Base-by-base conservation (phyloP, 148 eudicot species). In the Camellia japonica region DNA sequence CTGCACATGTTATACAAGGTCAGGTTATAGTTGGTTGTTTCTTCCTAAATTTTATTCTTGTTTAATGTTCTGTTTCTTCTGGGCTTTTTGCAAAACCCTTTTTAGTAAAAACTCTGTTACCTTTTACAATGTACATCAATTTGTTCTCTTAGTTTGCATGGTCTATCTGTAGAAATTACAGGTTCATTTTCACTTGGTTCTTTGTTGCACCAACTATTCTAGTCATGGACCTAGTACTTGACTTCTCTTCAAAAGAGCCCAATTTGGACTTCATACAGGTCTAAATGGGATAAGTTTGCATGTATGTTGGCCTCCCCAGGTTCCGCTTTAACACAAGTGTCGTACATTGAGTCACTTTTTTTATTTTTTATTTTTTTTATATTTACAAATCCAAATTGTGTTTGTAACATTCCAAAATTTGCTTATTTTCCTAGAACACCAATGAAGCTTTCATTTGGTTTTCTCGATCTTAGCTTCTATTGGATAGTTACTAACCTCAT, bases 1-100 rank as follows among this genome's bases (percentile, higher is more conserved):
- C 84, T 49, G 83, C 85, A 74, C 12, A 49, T 41, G 69, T 73
- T 5, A 67, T 79, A 62, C 80, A 84, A 87, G 89, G 89, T 87
- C 58, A 51, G 71, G 43, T 52, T 63, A 16, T 16, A 6, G 46
- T 38, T 12, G 0, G 43, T 49, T 9, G n/a, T 2, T 70, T 4
- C 23, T 38, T 30, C 19, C n/a, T 30, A 19, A 23, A 10, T 51
- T 54, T 73, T 58, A 12, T 43, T 15, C 14, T 42, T n/a, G 55
- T 51, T 70, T 52, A 70, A 58, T 11, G 52, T 54, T 78, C 63
- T 23, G 15, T 10, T 42, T 68, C 14, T 55, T 44, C 44, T 79
- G 19, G 58, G 52, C 7, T 43, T 5, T 20, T 46, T 5, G 15
- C 11, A 2, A 56, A 7, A 15, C 55, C 52, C 7, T 15, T 74